Evolutionary conservation across 768 basidiomycete species (phyloP).

Genomic region (Asterophora parasitica): DNA sequence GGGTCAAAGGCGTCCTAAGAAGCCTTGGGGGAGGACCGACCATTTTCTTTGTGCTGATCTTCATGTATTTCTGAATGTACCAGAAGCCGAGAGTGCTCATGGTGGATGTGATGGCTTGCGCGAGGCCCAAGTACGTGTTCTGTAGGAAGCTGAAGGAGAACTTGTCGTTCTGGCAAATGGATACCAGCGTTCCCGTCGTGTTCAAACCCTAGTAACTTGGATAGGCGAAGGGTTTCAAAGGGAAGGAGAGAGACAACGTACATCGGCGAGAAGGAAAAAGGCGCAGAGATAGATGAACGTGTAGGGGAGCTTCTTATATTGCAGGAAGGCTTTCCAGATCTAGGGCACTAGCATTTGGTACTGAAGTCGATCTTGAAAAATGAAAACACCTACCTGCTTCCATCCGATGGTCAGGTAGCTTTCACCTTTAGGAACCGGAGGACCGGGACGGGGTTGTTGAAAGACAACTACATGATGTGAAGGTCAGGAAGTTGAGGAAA

Average conservation of each 20-base stretch:
- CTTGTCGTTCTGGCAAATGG: conserved; percentile 77
- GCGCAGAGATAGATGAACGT: conserved; percentile 78
- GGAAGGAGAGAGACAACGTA: conserved; percentile 24
- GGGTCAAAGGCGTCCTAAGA: background rate
- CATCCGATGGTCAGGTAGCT: conserved; percentile 79
- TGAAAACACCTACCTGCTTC: conserved; percentile 57
- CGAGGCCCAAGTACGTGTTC: conserved; percentile 72
- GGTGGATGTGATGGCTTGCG: conserved; percentile 74
- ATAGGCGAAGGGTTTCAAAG: background rate
- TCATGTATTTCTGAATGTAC: conserved; percentile 78
- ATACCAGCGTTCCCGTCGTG: conserved; percentile 71
- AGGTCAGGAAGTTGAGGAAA: background rate
- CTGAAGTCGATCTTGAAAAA: too few species aligned
- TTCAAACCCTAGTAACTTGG: conserved; percentile 58
- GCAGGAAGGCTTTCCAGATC: conserved; percentile 74
- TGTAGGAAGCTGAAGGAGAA: conserved; percentile 79
- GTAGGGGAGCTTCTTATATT: conserved; percentile 74
- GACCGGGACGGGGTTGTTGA: conserved; percentile 81
- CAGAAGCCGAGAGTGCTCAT: conserved; percentile 72
- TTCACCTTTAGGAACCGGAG: conserved; percentile 71
- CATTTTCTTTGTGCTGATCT: conserved; percentile 79
- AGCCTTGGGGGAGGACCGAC: conserved; percentile 27
- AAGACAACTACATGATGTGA: conserved; percentile 53
- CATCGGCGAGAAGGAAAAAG: conserved; percentile 78
- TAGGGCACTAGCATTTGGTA: too few species aligned